phyloP scores from a whole-genome alignment of 345 rosid species.

The Citrus australasica region DNA sequence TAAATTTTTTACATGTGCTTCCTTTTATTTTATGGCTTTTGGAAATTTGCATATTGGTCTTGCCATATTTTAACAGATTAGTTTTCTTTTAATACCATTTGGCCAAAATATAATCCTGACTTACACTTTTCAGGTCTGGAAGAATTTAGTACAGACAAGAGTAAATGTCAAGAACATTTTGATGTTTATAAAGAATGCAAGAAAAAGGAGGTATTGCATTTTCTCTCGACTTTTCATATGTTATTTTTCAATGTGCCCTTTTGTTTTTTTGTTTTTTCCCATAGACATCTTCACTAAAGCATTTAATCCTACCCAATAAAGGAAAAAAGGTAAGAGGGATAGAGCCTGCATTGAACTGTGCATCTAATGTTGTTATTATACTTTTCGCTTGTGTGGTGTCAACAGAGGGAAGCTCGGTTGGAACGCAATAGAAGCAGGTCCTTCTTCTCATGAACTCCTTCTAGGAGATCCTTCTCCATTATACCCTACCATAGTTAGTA shows the following conservation, averaged over 20 bases:
- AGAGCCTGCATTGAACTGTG: too few relatives aligned
- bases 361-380: not conserved
- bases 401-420: conserved; percentile 90
- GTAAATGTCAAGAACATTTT: conserved; percentile 91
- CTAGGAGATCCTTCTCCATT: conserved; percentile 4
- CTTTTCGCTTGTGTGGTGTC: conserved; percentile 5
- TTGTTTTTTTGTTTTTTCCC: not conserved
- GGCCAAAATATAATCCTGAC: not conserved
- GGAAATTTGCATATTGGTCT: not conserved
- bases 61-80: not conserved
- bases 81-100: not conserved
- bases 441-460: conserved; percentile 56
- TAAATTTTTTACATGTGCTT: too few relatives aligned
- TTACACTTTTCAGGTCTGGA: conserved; percentile 69
- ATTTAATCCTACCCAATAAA: not conserved
- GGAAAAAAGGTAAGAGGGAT: too few relatives aligned
- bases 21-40: not conserved
- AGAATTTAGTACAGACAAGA: conserved; percentile 76
- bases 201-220: conserved; percentile 70
- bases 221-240: not conserved
- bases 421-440: conserved; percentile 83
- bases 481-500: not conserved
- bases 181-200: conserved; percentile 95
- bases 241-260: not conserved
- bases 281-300: not conserved